Base-by-base conservation (phyloP, 2,329 filamentous ascomycete species). In the Cadophora sp. region DNA sequence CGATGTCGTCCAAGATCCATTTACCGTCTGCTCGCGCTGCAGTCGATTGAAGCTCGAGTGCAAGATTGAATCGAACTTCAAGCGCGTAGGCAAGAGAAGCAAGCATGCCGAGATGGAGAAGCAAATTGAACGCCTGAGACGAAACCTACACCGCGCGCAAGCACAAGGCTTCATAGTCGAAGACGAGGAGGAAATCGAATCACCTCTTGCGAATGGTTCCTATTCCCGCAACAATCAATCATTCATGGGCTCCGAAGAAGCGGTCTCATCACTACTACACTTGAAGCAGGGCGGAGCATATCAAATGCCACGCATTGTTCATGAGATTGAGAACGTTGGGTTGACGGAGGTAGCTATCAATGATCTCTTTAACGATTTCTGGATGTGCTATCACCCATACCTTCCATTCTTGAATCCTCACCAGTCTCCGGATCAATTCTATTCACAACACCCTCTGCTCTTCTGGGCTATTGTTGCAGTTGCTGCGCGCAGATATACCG, bases 21-120 rank as follows among this genome's bases (percentile, higher is more conserved):
- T 94, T 79, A 87, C 89, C 75, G 88, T 88, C 75, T 96, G 92
- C 82, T 89, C 89, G 64, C 86, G 92, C 66, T 96, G 92, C 81
- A 87, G 87, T 77, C 92, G 93, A 75, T 87, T 94, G 76, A 92
- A 91, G 80, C 89, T 95, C 69, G 87, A 90, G 70, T 96, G 92
- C 84, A 92, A 93, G 79, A 95, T 96, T 79, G 92, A 95, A 79
- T 92, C 91, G 76, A 93, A 94, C 79, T 95, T 95, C 81, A 94
- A 94, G 84, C 89, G 92, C 74, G 84, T 94, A 22, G 91, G 92
- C 71, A 96, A 96, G 83, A 87, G 92, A 51, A 92, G 89, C 72
- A 92, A 92, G 78, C 92, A 95, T 79, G 92, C 92, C 75, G 92
- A 94, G 80, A 94, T 94, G 91, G 92, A 93, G 78, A 91, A 89